A percentile compares a stretch with the other conserved stretches of the same genome.
Evolutionary conservation across 495 filamentous ascomycete species (phyloP).

Genomic region (Penicillium pancosmium): DNA sequence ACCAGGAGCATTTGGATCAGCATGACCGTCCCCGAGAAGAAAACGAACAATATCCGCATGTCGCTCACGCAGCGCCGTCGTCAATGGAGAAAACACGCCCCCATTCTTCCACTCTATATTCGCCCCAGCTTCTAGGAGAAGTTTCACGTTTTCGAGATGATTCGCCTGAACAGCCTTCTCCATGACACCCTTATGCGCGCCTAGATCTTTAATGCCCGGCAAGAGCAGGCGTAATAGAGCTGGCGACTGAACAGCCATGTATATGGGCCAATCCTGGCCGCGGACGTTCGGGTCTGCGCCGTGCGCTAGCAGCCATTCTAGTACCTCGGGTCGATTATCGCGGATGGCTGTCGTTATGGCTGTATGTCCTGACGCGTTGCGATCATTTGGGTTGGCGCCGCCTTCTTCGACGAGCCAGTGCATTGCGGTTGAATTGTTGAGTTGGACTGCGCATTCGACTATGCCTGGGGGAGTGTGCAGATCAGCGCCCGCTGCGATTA

Average conservation of each 20-base stretch:
- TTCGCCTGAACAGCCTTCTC: slow-evolving; percentile 58
- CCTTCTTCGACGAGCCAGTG: slow-evolving; percentile 49
- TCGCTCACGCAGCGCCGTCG: slow-evolving; percentile 56
- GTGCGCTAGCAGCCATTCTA: slow-evolving; percentile 49
- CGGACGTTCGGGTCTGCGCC: slow-evolving; percentile 55
- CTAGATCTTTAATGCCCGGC: slow-evolving; percentile 42
- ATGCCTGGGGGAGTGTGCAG: slow-evolving; percentile 55
- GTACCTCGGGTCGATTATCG: slow-evolving; percentile 45
- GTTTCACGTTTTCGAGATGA: slow-evolving; percentile 28
- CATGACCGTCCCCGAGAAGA: slow-evolving; percentile 52
- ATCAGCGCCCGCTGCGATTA: slow-evolving; percentile 54
- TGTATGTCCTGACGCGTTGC: slow-evolving; percentile 44
- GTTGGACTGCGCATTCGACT: slow-evolving; percentile 55
- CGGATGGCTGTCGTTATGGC: slow-evolving; percentile 58
- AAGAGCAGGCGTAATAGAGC: slow-evolving; percentile 49
- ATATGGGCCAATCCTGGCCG: slow-evolving; percentile 58
- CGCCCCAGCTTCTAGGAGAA: slow-evolving; percentile 26
- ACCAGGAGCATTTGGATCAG: slow-evolving; percentile 54
- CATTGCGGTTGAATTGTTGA: slow-evolving; percentile 50
- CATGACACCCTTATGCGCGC: slow-evolving; percentile 55
- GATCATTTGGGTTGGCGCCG: slow-evolving; percentile 53
- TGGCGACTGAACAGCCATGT: slow-evolving; percentile 53
- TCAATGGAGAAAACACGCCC: slow-evolving; percentile 57
- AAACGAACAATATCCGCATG: slow-evolving; percentile 50
- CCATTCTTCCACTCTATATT: slow-evolving; percentile 58